These are phyloP conservation scores for Teratosphaeria viscida DNA, from an alignment of 2,329 filamentous ascomycete genomes.

Conservation along the genomic window DNA sequence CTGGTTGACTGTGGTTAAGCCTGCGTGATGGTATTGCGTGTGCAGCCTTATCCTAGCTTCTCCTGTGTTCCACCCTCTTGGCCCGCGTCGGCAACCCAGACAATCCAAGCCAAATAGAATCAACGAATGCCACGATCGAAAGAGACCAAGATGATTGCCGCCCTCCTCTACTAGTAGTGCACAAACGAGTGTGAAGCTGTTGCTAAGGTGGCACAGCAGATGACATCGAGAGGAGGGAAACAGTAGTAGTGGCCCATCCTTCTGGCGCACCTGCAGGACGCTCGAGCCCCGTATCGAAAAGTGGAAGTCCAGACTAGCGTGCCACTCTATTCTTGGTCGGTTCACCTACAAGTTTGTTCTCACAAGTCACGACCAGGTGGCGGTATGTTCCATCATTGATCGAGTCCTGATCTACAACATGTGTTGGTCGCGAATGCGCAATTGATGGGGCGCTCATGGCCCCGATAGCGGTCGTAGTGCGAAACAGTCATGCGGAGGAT, in stretches of 20 bases:
- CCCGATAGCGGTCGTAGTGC: too few species aligned
- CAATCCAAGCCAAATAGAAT: background rate
- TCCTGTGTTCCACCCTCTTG: background rate
- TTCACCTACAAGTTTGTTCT: background rate
- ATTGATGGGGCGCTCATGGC: too few species aligned
- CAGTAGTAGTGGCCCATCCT: background rate
- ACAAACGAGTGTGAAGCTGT: background rate
- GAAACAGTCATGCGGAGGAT: too few species aligned
- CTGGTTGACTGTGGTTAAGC: background rate
- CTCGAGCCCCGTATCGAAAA: background rate
- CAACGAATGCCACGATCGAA: background rate
- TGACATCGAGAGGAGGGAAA: background rate
- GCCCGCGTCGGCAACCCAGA: background rate
- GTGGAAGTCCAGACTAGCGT: background rate
- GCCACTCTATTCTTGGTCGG: background rate
- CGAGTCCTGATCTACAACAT: too few species aligned
- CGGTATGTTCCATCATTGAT: too few species aligned
- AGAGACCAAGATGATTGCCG: background rate
- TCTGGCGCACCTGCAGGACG: background rate
- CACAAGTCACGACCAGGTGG: background rate
- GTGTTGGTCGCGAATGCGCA: too few species aligned
- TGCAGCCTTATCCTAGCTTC: background rate
- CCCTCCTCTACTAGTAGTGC: background rate
- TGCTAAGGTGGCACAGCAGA: background rate
- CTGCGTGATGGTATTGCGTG: background rate